Percentiles rank a stretch among this genome's conserved stretches.
phyloP scores from a whole-genome alignment of 352 stramenopile genomes.

The Phytophthora vignae region DNA sequence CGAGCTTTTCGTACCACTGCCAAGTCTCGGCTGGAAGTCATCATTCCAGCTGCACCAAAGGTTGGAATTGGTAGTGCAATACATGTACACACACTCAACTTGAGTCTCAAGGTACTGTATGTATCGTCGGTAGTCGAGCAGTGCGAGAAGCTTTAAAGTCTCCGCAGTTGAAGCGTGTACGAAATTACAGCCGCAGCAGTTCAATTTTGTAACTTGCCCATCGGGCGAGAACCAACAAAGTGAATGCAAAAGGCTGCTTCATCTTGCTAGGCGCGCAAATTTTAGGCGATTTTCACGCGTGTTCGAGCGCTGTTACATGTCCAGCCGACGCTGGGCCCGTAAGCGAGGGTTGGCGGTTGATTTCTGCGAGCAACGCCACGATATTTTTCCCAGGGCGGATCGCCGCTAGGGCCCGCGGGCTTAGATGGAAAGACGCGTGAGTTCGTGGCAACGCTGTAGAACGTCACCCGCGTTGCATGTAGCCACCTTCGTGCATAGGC shows the following conservation, averaged over 20 bases:
- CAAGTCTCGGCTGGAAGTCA: constrained; percentile 40
- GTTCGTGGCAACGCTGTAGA: constrained; percentile 29
- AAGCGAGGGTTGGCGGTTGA: constrained; percentile 20
- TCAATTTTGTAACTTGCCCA: constrained; percentile 29
- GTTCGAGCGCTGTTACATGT: constrained; percentile 24
- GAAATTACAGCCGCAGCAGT: constrained; percentile 28
- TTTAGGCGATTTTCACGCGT: constrained; percentile 15
- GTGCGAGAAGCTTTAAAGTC: constrained; percentile 10
- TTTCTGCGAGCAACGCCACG: constrained; percentile 23
- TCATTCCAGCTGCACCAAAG: constrained; percentile 32
- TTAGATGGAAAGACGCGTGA: constrained; percentile 37
- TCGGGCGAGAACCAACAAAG: constrained; percentile 20
- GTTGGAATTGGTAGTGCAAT: constrained; percentile 33
- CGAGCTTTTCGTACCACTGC: constrained; percentile 25
- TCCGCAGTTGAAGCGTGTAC: constrained; percentile 22
- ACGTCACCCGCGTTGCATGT: constrained; percentile 34
- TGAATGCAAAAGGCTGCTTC: constrained; percentile 23
- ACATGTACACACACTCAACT: too few relatives aligned
- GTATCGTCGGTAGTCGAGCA: constrained; percentile 24
- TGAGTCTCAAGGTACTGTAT: neutral
- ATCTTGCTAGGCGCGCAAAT: constrained; percentile 19
- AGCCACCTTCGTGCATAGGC: constrained; percentile 42
- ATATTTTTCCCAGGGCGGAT: constrained; percentile 31
- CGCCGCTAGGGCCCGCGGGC: neutral
- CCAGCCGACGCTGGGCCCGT: neutral